Conservation (phyloP, 2,329 filamentous ascomycete genomes). For the Annulohypoxylon truncatum region DNA sequence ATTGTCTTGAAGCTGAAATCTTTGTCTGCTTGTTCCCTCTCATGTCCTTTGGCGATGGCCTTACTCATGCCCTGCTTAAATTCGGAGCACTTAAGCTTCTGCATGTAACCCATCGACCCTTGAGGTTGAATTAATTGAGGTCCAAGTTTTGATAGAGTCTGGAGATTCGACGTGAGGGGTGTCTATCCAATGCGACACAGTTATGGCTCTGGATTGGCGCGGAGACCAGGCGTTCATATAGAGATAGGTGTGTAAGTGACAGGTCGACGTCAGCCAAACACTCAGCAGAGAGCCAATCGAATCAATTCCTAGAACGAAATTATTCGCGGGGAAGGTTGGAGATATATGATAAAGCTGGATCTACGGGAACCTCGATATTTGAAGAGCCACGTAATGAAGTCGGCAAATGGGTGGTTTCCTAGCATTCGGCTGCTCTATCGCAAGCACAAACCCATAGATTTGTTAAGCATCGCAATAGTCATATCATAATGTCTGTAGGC, state of each 20-base stretch:
- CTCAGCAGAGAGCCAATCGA: constrained; percentile 2
- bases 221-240: constrained; percentile 25
- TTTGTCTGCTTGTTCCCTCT: constrained; percentile 7
- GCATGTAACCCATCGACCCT: constrained; percentile 36
- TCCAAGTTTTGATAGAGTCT: constrained; percentile 30
- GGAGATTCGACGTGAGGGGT: constrained; percentile 32
- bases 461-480: constrained; percentile 79
- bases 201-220: constrained; percentile 19
- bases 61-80: constrained; percentile 28
- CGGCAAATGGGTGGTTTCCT: constrained; percentile 1
- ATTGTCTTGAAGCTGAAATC: constrained; percentile 11
- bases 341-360: constrained; percentile 6
- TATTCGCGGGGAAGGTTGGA: constrained; percentile 5
- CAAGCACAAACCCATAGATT: constrained; percentile 75
- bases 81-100: constrained; percentile 39
- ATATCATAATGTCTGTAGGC: constrained; percentile 73
- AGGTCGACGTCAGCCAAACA: constrained; percentile 13
- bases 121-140: constrained; percentile 26
- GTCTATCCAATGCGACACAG: constrained; percentile 24
- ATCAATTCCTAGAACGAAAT: background rate
- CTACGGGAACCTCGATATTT: background rate
- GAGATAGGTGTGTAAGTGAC: constrained; percentile 12
- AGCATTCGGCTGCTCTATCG: constrained; percentile 51
- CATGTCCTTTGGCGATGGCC: constrained; percentile 3
- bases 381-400: constrained; percentile 10